A percentile compares a stretch with the other conserved stretches of the same genome.
These are phyloP conservation scores for Kwoniella sp. DNA, from an alignment of 768 basidiomycete genomes.

Conservation along the genomic window DNA sequence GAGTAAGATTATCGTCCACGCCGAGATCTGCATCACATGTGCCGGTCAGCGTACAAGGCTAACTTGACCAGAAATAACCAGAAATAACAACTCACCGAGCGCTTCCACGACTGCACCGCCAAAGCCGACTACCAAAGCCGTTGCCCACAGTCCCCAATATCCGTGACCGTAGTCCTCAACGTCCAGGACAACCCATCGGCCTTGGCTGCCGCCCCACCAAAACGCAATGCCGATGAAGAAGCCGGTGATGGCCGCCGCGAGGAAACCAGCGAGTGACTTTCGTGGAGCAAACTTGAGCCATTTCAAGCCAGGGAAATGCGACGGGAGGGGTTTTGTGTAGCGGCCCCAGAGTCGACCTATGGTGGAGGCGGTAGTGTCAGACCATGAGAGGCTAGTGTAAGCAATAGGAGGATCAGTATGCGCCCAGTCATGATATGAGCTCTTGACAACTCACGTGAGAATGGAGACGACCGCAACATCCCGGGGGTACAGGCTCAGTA, in stretches of 20 bases:
- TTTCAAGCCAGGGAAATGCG: slow-evolving; percentile 51
- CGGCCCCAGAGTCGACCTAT: slow-evolving; percentile 78
- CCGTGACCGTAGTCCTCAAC: slow-evolving; percentile 14
- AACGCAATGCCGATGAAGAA: slow-evolving; percentile 63
- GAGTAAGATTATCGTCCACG: slow-evolving; percentile 82
- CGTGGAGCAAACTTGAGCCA: slow-evolving; percentile 67
- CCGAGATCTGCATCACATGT: slow-evolving; percentile 63
- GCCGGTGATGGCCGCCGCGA: slow-evolving; percentile 71
- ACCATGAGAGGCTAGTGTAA: slow-evolving; percentile 75
- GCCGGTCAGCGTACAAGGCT: not conserved
- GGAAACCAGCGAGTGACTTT: slow-evolving; percentile 79
- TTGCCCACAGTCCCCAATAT: slow-evolving; percentile 56
- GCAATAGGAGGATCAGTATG: no score
- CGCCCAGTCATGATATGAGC: not conserved
- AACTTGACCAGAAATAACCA: no score
- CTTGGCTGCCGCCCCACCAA: slow-evolving; percentile 54
- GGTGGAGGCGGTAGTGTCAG: slow-evolving; percentile 89
- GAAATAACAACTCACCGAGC: slow-evolving; percentile 62
- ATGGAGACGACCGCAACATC: slow-evolving; percentile 87
- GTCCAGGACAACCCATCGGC: slow-evolving; percentile 40
- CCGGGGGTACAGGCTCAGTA: slow-evolving; percentile 68
- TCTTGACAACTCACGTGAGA: slow-evolving; percentile 66
- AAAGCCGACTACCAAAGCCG: slow-evolving; percentile 62
- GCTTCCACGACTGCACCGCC: slow-evolving; percentile 85
- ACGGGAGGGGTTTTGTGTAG: slow-evolving; percentile 62